These are phyloP conservation scores for Fagus crenata DNA, from an alignment of 306 rosid genomes.

Conservation along the genomic window DNA sequence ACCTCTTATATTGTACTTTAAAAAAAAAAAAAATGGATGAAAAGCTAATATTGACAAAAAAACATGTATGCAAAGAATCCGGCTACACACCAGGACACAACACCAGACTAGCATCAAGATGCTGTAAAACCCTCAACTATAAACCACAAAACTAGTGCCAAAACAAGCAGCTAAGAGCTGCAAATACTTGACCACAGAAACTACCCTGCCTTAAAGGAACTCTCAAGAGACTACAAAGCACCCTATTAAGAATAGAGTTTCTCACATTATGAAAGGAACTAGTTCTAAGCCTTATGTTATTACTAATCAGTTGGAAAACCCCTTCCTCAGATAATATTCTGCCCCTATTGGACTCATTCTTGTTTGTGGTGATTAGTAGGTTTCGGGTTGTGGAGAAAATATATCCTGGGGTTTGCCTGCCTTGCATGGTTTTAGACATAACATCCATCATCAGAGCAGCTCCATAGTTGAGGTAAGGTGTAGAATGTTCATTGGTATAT, in stretches of 20 bases:
- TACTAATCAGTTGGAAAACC: slow-evolving; percentile 1
- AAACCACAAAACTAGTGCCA: too few relatives aligned
- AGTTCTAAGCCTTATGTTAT: not conserved
- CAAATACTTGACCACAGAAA: too few relatives aligned
- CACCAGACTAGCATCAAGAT: too few relatives aligned
- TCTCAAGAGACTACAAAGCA: too few relatives aligned
- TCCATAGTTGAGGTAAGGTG: slow-evolving; percentile 65
- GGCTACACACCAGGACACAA: too few relatives aligned
- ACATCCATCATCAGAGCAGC: slow-evolving; percentile 80
- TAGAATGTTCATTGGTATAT: slow-evolving; percentile 5
- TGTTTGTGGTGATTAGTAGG: slow-evolving; percentile 46
- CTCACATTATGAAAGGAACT: not conserved
- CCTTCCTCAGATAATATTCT: not conserved
- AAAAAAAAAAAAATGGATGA: too few relatives aligned
- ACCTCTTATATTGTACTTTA: not conserved
- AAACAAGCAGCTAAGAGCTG: too few relatives aligned
- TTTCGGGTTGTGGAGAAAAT: slow-evolving; percentile 43
- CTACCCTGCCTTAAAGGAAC: too few relatives aligned
- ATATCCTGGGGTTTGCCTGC: slow-evolving; percentile 43
- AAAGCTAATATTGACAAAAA: too few relatives aligned
- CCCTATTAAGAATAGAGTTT: not conserved
- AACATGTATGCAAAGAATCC: too few relatives aligned
- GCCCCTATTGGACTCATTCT: not conserved
- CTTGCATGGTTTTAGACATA: slow-evolving; percentile 50
- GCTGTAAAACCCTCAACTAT: too few relatives aligned